A percentile compares a stretch with the other conserved stretches of the same genome.
These are phyloP conservation scores for Pestalotiopsis sp. DNA, from an alignment of 2,329 filamentous ascomycete species.

Conservation along the genomic window DNA sequence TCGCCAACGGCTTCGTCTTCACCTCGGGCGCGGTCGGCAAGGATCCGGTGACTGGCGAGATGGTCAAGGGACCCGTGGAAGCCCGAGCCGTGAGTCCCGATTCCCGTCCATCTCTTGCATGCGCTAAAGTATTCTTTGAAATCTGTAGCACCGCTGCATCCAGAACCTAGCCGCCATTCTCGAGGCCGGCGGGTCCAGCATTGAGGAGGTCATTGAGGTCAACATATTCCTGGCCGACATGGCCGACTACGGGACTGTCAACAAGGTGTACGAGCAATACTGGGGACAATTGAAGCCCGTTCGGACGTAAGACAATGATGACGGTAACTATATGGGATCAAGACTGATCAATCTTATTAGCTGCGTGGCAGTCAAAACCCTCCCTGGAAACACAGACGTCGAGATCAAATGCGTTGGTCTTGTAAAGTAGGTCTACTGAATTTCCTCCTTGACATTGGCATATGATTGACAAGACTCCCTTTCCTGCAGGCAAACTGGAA, in stretches of 20 bases:
- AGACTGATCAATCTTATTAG: neutral
- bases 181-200: slow-evolving; percentile 73
- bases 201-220: slow-evolving; percentile 85
- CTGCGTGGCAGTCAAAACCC: neutral
- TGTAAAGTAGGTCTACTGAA: neutral
- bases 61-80: slow-evolving; percentile 64
- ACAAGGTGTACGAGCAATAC: slow-evolving; percentile 48
- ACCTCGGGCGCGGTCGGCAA: slow-evolving; percentile 72
- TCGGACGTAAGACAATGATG: neutral
- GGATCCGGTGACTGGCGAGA: slow-evolving; percentile 55
- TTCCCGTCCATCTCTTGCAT: neutral
- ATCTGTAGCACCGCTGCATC: slow-evolving; percentile 44
- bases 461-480: neutral
- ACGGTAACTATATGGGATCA: neutral
- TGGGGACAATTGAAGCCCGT: neutral
- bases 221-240: slow-evolving; percentile 91
- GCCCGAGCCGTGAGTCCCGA: slow-evolving; percentile 56
- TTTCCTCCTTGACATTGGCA: neutral
- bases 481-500: neutral
- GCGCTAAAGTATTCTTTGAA: neutral
- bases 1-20: slow-evolving; percentile 67
- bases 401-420: neutral
- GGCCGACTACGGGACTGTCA: slow-evolving; percentile 85
- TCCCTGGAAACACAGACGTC: neutral
- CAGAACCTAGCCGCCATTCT: slow-evolving; percentile 84